Base-by-base conservation (phyloP, 2,329 filamentous ascomycete genomes). In the Colletotrichum euphorbiae region DNA sequence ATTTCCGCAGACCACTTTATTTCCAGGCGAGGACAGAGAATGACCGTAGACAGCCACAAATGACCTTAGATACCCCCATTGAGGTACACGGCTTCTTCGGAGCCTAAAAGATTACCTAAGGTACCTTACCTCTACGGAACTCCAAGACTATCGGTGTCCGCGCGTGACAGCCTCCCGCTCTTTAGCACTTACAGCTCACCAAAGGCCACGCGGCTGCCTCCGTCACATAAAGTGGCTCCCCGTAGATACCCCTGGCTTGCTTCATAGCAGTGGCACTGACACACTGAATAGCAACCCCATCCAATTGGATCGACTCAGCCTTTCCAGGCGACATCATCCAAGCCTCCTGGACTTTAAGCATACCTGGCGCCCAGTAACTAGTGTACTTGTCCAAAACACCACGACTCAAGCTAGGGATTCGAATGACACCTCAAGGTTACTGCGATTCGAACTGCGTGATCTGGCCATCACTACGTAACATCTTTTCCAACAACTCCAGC, bases 171-270 rank as follows among this genome's bases (percentile, higher is more conserved):
- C 48, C 51, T 28, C 40, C 48, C 62, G 38, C 46, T 51, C 24
- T 31, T 36, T 31, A 55, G 40, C 17, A 19, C 48, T 59, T 65
- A 54, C 54, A 68, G 61, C 46, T 17, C 45, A 62, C 58, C 54
- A 38, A 36, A 64, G 68, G 68, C 64, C 68, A 68, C 64, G 68
- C 64, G 64, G 68, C 68, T 40, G 63, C 51, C 58, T 63, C 36
- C 62, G 51, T 55, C 66, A 67, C 36, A 45, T 63, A 56, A 63
- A 63, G 51, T 63, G 46, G 58, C 58, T 19, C 54, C 28, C 52
- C 52, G 33, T 64, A 46, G 36, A n/a, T 33, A 8, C 19, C 59
- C 48, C 63, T 62, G 56, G 46, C 33, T 33, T 52, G 42, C 46
- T 8, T 42, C 42, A 42, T 48, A 6, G 31, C 17, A 50, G 56